A percentile compares a stretch with the other conserved stretches of the same genome.
phyloP scores from a whole-genome alignment of 306 rosid genomes.

The Crotalaria pallida region DNA sequence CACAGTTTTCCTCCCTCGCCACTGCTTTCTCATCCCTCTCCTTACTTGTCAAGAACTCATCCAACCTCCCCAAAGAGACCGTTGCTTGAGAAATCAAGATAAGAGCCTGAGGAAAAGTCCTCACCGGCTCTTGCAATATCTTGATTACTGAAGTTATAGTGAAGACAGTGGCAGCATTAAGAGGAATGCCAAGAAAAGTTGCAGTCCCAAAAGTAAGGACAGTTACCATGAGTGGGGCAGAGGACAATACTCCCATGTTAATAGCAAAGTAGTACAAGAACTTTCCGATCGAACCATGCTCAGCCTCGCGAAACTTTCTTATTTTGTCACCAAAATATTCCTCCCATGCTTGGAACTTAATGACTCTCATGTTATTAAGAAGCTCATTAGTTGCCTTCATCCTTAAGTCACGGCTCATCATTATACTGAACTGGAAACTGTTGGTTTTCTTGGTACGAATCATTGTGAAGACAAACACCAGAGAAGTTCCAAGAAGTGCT shows the following conservation, averaged over 20 bases:
- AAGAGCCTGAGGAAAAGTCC: constrained; percentile 77
- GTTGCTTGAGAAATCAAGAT: constrained; percentile 68
- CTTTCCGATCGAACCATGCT: constrained; percentile 70
- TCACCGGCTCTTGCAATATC: constrained; percentile 75
- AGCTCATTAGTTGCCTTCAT: constrained; percentile 84
- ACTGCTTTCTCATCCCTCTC: constrained; percentile 56
- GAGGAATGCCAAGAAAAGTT: constrained; percentile 40
- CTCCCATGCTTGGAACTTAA: constrained; percentile 95
- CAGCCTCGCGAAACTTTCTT: constrained; percentile 44
- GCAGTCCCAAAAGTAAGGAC: constrained; percentile 68
- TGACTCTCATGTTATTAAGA: constrained; percentile 75
- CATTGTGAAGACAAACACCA: constrained; percentile 39
- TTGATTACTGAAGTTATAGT: constrained; percentile 66
- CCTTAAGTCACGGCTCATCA: constrained; percentile 72
- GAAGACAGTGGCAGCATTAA: constrained; percentile 66
- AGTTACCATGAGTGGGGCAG: constrained; percentile 47
- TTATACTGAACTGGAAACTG: constrained; percentile 47
- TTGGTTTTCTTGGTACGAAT: constrained; percentile 42
- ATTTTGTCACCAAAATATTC: constrained; percentile 61
- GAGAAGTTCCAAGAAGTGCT: constrained; percentile 37
- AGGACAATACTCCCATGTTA: constrained; percentile 43
- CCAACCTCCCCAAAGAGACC: constrained; percentile 71
- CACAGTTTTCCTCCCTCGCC: constrained; percentile 42
- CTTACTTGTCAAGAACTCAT: constrained; percentile 52
- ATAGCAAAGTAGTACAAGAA: constrained; percentile 60